A percentile compares a stretch with the other conserved stretches of the same genome.
Evolutionary conservation across 2,329 filamentous ascomycete genomes (phyloP).

Genomic region (Lachnellula suecica): DNA sequence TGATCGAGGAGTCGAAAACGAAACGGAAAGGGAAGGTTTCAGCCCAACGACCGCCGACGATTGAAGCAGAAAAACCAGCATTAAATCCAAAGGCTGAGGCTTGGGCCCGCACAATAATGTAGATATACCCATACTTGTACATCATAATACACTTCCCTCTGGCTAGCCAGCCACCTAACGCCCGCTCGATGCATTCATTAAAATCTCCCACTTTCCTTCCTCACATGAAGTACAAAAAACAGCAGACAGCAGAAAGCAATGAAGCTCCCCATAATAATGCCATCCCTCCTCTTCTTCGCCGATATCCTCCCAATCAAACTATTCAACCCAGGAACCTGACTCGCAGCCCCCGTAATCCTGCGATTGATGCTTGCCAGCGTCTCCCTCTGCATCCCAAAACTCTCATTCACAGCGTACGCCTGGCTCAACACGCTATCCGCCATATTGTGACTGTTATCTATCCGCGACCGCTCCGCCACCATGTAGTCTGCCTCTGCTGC

Average conservation of each 20-base stretch:
- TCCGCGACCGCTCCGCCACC: conserved; percentile 80
- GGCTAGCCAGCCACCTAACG: conserved; percentile 24
- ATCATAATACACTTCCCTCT: conserved; percentile 19
- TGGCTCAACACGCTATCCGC: conserved; percentile 89
- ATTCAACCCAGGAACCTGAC: conserved; percentile 91
- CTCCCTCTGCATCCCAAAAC: conserved; percentile 83
- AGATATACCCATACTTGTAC: conserved; percentile 31
- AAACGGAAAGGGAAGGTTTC: conserved; percentile 32
- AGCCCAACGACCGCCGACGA: background rate
- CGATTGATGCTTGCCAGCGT: conserved; percentile 86
- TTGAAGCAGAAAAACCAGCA: conserved; percentile 2
- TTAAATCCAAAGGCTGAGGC: conserved; percentile 13
- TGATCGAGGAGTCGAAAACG: conserved; percentile 55
- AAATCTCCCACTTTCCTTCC: conserved; percentile 9
- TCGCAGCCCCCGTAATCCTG: conserved; percentile 84
- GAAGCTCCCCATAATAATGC: conserved; percentile 87
- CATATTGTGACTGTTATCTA: conserved; percentile 88
- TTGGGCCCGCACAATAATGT: conserved; percentile 20
- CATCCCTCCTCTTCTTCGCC: conserved; percentile 90
- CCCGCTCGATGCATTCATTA: conserved; percentile 25
- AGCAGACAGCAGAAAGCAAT: conserved; percentile 90
- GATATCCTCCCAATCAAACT: conserved; percentile 89
- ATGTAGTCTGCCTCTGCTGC: conserved; percentile 94
- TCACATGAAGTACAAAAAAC: conserved; percentile 77
- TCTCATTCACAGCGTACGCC: conserved; percentile 95